Conservation (phyloP, 108 stramenopile species). For the Nitzschia sp. region DNA sequence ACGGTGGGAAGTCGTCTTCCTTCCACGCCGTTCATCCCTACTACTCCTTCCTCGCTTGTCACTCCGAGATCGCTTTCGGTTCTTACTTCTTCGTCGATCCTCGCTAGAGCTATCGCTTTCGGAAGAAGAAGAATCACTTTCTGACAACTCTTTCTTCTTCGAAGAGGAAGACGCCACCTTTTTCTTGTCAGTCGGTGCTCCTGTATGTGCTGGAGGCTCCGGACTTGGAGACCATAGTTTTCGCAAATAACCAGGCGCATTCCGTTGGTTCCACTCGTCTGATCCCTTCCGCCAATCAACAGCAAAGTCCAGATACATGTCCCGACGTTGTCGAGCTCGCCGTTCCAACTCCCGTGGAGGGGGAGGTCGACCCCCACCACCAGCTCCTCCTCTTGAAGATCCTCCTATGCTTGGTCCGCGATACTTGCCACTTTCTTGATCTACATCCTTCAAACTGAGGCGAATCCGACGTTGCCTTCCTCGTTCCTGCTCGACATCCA, state of each 20-base stretch:
- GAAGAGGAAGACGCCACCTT: background rate
- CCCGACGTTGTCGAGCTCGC: slow-evolving; percentile 29
- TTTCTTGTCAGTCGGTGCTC: background rate
- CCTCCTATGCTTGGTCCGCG: slow-evolving; percentile 19
- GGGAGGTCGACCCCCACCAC: slow-evolving; percentile 25
- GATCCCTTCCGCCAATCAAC: slow-evolving; percentile 23
- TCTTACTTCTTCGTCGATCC: slow-evolving; percentile 12
- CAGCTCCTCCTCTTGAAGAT: slow-evolving; percentile 20
- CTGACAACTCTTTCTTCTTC: slow-evolving; percentile 8
- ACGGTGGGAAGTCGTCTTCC: background rate
- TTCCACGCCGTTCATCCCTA: background rate
- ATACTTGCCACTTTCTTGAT: slow-evolving; percentile 55
- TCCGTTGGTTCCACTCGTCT: slow-evolving; percentile 20
- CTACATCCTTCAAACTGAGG: slow-evolving; percentile 65
- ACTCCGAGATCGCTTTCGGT: slow-evolving; percentile 7
- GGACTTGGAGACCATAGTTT: slow-evolving; percentile 44
- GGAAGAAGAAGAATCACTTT: slow-evolving; percentile 33
- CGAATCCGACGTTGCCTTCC: slow-evolving; percentile 46
- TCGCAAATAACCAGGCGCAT: slow-evolving; percentile 30
- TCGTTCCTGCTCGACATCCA: slow-evolving; percentile 52
- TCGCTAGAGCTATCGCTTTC: slow-evolving; percentile 17
- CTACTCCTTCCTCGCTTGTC: slow-evolving; percentile 1
- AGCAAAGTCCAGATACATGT: slow-evolving; percentile 8
- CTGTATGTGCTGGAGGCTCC: slow-evolving; percentile 22
- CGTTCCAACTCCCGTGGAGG: slow-evolving; percentile 34